Base-by-base conservation (phyloP, 441 rosid species). In the Syzygium syzygioides region DNA sequence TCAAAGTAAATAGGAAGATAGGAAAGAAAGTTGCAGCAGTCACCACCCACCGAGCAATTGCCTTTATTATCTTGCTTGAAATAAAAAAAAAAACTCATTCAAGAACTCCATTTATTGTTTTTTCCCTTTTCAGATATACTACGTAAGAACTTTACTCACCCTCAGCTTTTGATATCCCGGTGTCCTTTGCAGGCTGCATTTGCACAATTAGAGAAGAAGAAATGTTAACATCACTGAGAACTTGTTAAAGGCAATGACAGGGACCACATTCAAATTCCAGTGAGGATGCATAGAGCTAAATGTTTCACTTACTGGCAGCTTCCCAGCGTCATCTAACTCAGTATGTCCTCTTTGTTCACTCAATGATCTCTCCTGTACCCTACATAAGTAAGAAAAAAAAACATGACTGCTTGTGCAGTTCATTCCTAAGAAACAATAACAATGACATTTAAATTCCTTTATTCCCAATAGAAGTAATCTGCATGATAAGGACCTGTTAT, bases 401-500 rank as follows among this genome's bases (percentile, higher is more conserved):
- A 66, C 87, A 90, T 87, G 83, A 76, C 83, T 23, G 17, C 32
- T 60, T 23, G 52, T 1, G n/a, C 53, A 76, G 41, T 76, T 66
- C 41, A 30, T 76, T 76, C 52, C 53, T 41, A 76, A 7, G n/a
- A 76, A 76, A 76, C n/a, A 23, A 76, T 41, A n/a, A 37, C 9
- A 25, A 41, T 23, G 53, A 41, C n/a, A 76, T 76, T 76, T 76
- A 76, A 76, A 76, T 76, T 41, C n/a, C n/a, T 23, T 76, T 23
- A 41, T 76, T 41, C n/a, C n/a, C n/a, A 1, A 41, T 76, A 76
- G 10, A 76, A 76, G 83, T 76, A 76, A 76, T 76, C 52, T 41
- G 83, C 83, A 23, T 23, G 83, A 23, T 76, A 32, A 71, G 59
- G 45, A 97, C 99, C 98, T 96, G 94, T 76, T 96, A 89, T 89